Conservation (phyloP, 2,329 filamentous ascomycete genomes). For the Neopestalotiopsis sp. region DNA sequence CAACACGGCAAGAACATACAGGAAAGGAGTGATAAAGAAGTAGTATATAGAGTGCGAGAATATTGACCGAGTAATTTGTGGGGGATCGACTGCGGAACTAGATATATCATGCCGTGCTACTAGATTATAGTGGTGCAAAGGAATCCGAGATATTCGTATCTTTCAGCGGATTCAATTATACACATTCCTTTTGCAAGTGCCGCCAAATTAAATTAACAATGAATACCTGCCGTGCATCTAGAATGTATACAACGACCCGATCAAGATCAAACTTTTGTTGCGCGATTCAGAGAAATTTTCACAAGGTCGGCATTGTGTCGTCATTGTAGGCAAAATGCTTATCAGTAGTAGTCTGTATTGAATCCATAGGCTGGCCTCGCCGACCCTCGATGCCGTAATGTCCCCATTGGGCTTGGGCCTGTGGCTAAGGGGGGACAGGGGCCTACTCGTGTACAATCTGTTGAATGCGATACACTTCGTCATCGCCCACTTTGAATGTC, state of each 20-base stretch:
- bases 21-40: too few species aligned
- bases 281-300: background rate
- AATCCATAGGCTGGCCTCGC: constrained; percentile 1
- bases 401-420: constrained; percentile 1
- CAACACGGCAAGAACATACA: too few species aligned
- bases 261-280: background rate
- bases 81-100: too few species aligned
- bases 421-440: background rate
- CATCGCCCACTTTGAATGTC: background rate
- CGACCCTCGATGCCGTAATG: background rate
- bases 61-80: too few species aligned
- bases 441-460: background rate
- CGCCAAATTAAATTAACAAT: background rate
- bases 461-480: background rate
- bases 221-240: too few species aligned
- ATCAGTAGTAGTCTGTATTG: background rate
- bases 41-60: too few species aligned
- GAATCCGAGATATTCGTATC: background rate
- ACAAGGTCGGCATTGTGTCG: background rate
- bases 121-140: background rate
- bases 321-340: background rate
- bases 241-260: background rate
- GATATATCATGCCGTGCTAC: too few species aligned
- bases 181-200: background rate
- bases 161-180: background rate